Evolutionary conservation across 148 eudicot species (phyloP), one percentile per base, ranked within the genome.

Genomic region (Rhododendron henanense): DNA sequence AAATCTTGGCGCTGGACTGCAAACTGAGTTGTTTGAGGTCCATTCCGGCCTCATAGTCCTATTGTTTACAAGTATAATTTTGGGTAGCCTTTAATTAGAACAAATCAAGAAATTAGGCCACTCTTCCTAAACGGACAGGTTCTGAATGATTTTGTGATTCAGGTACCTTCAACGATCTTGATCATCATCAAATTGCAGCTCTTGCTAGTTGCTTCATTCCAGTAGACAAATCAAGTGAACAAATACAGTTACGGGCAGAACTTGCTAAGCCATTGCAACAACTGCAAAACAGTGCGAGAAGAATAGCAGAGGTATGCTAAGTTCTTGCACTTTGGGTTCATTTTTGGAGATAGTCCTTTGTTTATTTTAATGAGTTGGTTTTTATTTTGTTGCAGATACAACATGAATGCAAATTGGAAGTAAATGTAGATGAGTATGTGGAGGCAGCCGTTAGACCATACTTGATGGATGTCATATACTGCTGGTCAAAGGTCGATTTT

Each of bases 121-220:
- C 23, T 21, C 39, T 81, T 31, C 65, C 85, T 83, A 3, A 65
- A 41, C 21, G 63, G 39, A 39, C 3, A 2, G 55, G 51, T 75
- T 61, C 80, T 71, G 61, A 79, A 37, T 55, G 47, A 23, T 82
- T 71, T 76, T 88, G 59, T 75, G 28, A 84, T 81, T 71, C 85
- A 97, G 99, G 99, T 83, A 97, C 99, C 45, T 97, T 95, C 89
- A 97, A 97, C 84, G 98, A 97, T 90, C 95, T 97, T 83, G 98
- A 97, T 92, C 98, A 91, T 88, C 98, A 97, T 88, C 99, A 97
- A 90, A 90, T 95, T 90, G 99, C 99, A 28, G 95, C 98, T 86
- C 93, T 97, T 79, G 95, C 93, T 78, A 97, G 99, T 91, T 97
- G 99, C 90, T 97, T 97, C 90, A 90, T 95, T 88, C 99, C 98